phyloP scores from a whole-genome alignment of 1,284 basidiomycete genomes.

The Moniliophthora roreri region DNA sequence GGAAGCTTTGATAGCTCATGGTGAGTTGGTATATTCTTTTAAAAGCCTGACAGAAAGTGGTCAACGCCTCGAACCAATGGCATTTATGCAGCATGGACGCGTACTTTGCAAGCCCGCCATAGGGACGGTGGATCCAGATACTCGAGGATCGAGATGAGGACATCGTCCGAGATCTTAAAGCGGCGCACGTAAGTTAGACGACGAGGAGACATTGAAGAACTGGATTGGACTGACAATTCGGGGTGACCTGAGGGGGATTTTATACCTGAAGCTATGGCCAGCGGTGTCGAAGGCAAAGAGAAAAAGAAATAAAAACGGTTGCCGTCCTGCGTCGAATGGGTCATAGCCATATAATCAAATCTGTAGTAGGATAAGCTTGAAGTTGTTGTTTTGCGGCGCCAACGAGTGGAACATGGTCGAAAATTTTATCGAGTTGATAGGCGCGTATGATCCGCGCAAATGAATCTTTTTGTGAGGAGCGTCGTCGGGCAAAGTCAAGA shows the following conservation, averaged over 20 bases:
- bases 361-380: constrained; percentile 31
- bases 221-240: constrained; percentile 1
- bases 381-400: constrained; percentile 28
- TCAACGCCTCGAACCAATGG: background rate
- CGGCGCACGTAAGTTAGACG: constrained; percentile 37
- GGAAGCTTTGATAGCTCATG: constrained; percentile 45
- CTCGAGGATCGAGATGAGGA: constrained; percentile 51
- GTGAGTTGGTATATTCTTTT: constrained; percentile 41
- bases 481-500: constrained; percentile 33
- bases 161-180: constrained; percentile 53
- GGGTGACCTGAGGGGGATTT: constrained; percentile 28
- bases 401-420: constrained; percentile 17
- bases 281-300: constrained; percentile 27
- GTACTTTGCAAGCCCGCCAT: constrained; percentile 50
- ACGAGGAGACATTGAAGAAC: constrained; percentile 36
- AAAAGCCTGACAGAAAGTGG: constrained; percentile 39
- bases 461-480: constrained; percentile 48
- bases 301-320: constrained; percentile 38
- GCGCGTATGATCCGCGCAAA: constrained; percentile 37
- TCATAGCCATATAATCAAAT: constrained; percentile 34
- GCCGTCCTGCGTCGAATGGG: constrained; percentile 38
- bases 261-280: constrained; percentile 39
- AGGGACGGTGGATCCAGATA: constrained; percentile 53
- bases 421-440: constrained; percentile 10
- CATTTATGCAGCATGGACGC: constrained; percentile 2